Conservation (phyloP, 78 protist species). For the Speleostelium caveatum region DNA sequence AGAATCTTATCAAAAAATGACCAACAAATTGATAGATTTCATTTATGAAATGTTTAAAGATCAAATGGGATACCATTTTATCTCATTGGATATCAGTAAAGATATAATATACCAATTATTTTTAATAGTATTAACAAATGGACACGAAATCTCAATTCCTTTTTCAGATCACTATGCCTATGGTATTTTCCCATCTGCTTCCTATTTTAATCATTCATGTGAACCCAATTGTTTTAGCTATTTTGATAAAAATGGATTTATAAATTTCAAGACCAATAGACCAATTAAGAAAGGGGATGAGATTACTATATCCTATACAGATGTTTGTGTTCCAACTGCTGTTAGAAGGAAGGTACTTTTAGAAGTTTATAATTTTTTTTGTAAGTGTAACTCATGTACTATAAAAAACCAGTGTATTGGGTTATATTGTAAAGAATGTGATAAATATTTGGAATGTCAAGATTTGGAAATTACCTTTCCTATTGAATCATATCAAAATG, state of each 20-base stretch:
- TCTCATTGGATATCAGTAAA: background rate
- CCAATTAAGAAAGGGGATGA: constrained; percentile 32
- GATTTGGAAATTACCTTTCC: too few relatives aligned
- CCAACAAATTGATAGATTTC: too few relatives aligned
- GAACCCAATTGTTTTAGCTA: constrained; percentile 47
- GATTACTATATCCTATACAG: constrained; percentile 27
- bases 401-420: too few relatives aligned
- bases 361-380: constrained; percentile 15
- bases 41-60: constrained; percentile 22
- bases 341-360: background rate
- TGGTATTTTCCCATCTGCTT: constrained; percentile 63
- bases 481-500: too few relatives aligned
- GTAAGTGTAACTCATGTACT: constrained; percentile 33
- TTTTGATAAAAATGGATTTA: constrained; percentile 48
- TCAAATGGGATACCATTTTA: background rate
- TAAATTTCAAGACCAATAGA: background rate
- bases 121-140: too few relatives aligned
- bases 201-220: constrained; percentile 62
- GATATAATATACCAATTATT: constrained; percentile 30
- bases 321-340: background rate
- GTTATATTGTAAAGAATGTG: too few relatives aligned
- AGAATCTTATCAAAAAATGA: constrained; percentile 5
- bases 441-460: too few relatives aligned
- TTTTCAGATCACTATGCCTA: constrained; percentile 1
- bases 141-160: constrained; percentile 54